Evolutionary conservation across 306 rosid species (phyloP).

Genomic region (Castanospermum australe): DNA sequence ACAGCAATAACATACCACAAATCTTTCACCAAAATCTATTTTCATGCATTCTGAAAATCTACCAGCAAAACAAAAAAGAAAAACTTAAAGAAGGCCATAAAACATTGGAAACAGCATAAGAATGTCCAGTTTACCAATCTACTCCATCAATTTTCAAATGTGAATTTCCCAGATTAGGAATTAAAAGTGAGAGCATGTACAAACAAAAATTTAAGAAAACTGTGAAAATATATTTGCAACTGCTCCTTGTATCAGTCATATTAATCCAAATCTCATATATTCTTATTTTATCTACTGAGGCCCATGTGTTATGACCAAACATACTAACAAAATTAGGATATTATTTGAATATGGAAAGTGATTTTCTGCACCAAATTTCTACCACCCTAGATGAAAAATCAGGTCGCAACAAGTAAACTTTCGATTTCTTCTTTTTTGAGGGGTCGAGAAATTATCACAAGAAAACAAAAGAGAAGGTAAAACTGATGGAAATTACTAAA

Average conservation of each 20-base stretch:
- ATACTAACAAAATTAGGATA: neutral
- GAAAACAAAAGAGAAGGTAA: conserved; percentile 20
- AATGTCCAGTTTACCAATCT: conserved; percentile 10
- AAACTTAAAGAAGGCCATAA: neutral
- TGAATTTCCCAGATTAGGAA: neutral
- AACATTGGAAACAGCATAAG: conserved; percentile 22
- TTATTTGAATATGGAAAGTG: conserved; percentile 11
- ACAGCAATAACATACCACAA: conserved; percentile 16
- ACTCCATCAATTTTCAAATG: neutral
- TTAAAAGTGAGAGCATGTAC: neutral
- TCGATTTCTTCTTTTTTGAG: neutral
- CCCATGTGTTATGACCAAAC: neutral
- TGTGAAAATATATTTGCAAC: neutral
- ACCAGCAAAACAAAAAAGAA: neutral
- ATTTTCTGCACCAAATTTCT: neutral
- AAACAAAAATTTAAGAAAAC: conserved; percentile 1
- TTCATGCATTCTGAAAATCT: neutral
- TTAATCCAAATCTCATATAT: conserved; percentile 15
- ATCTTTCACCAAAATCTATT: neutral
- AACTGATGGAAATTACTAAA: conserved; percentile 17
- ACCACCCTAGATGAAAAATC: neutral
- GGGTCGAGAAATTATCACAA: conserved; percentile 1
- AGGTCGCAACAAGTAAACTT: conserved; percentile 8
- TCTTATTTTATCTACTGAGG: neutral
- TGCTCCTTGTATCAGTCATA: neutral